Evolutionary conservation across 2,329 filamentous ascomycete genomes (phyloP).

Genomic region (Chlorencoelia australis): DNA sequence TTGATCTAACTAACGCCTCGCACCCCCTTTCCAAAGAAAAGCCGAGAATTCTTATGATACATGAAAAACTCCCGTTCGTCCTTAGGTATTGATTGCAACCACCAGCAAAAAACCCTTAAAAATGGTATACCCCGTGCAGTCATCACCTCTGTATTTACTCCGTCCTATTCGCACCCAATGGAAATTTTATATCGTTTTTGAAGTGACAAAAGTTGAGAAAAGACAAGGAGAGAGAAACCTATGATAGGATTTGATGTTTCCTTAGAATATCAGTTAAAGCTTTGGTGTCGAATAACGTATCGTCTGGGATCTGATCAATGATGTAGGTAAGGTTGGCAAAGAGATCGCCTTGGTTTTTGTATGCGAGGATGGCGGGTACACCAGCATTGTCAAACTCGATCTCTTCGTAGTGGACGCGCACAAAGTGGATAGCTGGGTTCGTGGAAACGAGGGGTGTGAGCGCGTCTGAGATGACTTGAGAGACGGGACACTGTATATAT

Average conservation of each 20-base stretch:
- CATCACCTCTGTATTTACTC: too few relatives aligned
- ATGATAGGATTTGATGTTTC: constrained; percentile 36
- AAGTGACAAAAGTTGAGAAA: too few relatives aligned
- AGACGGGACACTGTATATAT: constrained; percentile 59
- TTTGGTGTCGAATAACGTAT: constrained; percentile 46
- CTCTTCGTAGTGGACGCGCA: constrained; percentile 83
- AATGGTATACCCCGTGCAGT: too few relatives aligned
- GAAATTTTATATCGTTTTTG: too few relatives aligned
- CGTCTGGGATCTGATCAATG: constrained; percentile 72
- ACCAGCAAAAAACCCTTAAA: too few relatives aligned
- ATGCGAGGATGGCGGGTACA: constrained; percentile 81
- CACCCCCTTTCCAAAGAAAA: too few relatives aligned
- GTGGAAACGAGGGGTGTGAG: constrained; percentile 63
- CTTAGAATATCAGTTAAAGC: constrained; percentile 43
- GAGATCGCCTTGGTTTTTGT: constrained; percentile 77
- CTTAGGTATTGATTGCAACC: too few relatives aligned
- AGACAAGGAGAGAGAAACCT: not conserved
- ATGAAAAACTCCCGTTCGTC: too few relatives aligned
- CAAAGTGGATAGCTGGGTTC: constrained; percentile 67
- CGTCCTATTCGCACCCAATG: too few relatives aligned
- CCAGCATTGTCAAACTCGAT: constrained; percentile 89
- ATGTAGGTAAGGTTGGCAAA: constrained; percentile 85
- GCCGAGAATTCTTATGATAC: too few relatives aligned
- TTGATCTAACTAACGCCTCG: too few relatives aligned
- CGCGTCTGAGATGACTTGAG: constrained; percentile 67